Conservation (phyloP, 2,329 filamentous ascomycete genomes). For the Pseudocercospora fuligena region DNA sequence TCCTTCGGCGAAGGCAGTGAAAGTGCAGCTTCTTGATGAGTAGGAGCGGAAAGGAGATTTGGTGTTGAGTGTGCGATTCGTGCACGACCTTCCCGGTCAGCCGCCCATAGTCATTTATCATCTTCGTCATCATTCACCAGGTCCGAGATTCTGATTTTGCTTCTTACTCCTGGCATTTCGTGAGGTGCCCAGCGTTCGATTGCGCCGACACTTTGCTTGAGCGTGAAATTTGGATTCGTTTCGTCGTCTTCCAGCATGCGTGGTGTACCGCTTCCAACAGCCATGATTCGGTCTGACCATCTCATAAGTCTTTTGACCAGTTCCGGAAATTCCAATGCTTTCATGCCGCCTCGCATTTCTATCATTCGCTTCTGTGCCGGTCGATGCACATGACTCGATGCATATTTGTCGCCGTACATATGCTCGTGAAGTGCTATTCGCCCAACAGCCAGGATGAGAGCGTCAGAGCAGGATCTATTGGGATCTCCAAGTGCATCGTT, state of each 20-base stretch:
- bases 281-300: constrained; percentile 41
- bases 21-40: constrained; percentile 41
- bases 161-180: constrained; percentile 35
- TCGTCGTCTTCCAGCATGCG: constrained; percentile 39
- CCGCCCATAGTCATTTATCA: constrained; percentile 18
- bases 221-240: constrained; percentile 29
- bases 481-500: constrained; percentile 34
- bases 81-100: constrained; percentile 13
- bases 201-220: constrained; percentile 37
- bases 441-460: constrained; percentile 38
- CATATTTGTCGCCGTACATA: constrained; percentile 41
- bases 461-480: constrained; percentile 30
- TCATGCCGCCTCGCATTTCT: constrained; percentile 40
- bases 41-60: constrained; percentile 16
- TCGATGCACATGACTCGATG: constrained; percentile 38
- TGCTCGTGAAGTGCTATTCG: constrained; percentile 43
- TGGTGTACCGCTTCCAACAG: constrained; percentile 38
- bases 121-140: constrained; percentile 34
- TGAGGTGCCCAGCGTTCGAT: constrained; percentile 40
- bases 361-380: constrained; percentile 43
- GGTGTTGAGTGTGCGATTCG: neutral
- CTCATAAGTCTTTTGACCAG: constrained; percentile 42
- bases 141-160: constrained; percentile 37
- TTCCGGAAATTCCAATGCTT: constrained; percentile 36
- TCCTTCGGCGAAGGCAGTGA: constrained; percentile 43